Percentiles rank a stretch among this genome's conserved stretches.
Evolutionary conservation across 163 green algal genomes (phyloP).

Genomic region (Volvox carteri): DNA sequence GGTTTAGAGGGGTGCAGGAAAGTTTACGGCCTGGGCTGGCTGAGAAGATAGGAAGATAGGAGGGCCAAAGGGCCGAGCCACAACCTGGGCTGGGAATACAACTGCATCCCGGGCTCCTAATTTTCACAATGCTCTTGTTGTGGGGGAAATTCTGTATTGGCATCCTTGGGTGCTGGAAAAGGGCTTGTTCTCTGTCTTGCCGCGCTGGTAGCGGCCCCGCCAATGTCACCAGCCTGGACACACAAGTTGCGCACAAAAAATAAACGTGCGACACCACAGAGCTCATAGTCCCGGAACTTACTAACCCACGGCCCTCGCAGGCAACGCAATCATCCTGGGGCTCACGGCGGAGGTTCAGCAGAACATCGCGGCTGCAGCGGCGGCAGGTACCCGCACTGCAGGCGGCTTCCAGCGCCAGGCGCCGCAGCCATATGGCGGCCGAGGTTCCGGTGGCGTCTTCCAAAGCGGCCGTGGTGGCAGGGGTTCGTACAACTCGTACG

Average conservation of each 20-base stretch:
- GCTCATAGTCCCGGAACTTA: too few species aligned
- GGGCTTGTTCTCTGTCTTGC: too few species aligned
- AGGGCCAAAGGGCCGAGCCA: too few species aligned
- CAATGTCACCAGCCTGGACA: too few species aligned
- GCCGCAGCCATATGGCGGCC: background rate
- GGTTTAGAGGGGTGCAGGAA: background rate
- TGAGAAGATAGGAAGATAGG: background rate
- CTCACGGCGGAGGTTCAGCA: slow-evolving; percentile 46
- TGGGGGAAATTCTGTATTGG: too few species aligned
- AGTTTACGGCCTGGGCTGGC: background rate
- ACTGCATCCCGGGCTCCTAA: too few species aligned
- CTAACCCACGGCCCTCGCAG: background rate
- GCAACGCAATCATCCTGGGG: slow-evolving; percentile 50
- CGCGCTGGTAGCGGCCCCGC: too few species aligned
- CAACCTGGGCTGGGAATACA: too few species aligned
- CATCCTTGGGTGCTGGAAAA: too few species aligned
- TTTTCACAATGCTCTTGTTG: too few species aligned
- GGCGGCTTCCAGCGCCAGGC: slow-evolving; percentile 16
- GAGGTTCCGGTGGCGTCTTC: background rate
- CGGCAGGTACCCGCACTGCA: background rate
- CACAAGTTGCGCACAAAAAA: too few species aligned
- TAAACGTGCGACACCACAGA: too few species aligned
- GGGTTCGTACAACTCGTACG: slow-evolving; percentile 14
- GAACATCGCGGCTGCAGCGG: background rate
- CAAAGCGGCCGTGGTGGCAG: background rate